Evolutionary conservation across 1,284 basidiomycete species (phyloP), one percentile per base, ranked within the genome.

Genomic region (Athelia sp.): DNA sequence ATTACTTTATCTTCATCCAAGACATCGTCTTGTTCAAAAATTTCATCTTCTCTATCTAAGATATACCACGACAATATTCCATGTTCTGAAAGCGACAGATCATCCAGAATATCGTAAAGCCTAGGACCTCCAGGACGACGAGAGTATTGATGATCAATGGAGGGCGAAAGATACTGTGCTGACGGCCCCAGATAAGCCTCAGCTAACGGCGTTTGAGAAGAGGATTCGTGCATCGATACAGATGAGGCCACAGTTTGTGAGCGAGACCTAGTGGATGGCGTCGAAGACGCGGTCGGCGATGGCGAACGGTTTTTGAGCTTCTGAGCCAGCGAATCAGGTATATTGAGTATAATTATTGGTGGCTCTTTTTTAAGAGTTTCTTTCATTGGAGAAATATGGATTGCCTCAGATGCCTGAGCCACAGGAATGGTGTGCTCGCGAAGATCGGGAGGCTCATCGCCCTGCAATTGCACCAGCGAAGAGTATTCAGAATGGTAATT

Each of bases 1-100:
- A 40, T 40, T n/a, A 40, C 36, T 40, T 40, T 40, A n/a, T 40
- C 36, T 21, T 40, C 36, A 40, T 40, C 36, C 36, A 40, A 40
- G 36, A 40, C 19, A 40, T 40, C 36, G n/a, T 40, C 19, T 21
- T 8, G 36, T 40, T 40, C 36, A n/a, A 40, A 8, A n/a, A 40
- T 40, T 40, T 40, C 36, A 9, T 40, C 36, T 21, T 40, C 36
- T 40, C 36, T 40, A n/a, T 40, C 36, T 17, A 40, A 6, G 19
- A 40, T 21, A n/a, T 17, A 40, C 36, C 36, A 40, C 9, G 36
- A 40, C 6, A 40, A n/a, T 8, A 40, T n/a, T n/a, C 36, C 36
- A 40, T 17, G 19, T 9, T n/a, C n/a, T 9, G 36, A n/a, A n/a
- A 40, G 19, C 6, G 36, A 21, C 4, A 40, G 36, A 17, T n/a